Conservation (phyloP, 2,329 filamentous ascomycete species). For the Remersonia thermophila region DNA sequence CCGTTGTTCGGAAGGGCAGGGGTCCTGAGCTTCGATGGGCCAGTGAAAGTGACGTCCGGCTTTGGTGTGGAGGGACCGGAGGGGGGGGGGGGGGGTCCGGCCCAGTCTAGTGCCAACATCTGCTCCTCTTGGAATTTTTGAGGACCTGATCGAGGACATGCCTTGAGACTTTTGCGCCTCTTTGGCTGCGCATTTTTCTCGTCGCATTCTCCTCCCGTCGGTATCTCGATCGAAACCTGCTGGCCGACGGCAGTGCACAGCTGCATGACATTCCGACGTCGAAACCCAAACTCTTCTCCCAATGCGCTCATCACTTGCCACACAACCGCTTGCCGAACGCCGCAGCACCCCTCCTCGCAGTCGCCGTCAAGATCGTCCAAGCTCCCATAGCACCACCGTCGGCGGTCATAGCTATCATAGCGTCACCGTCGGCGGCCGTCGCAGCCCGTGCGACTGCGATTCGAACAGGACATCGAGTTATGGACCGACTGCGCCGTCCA, state of each 20-base stretch:
- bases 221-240: too few species aligned
- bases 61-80: too few species aligned
- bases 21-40: too few species aligned
- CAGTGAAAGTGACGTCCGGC: not conserved
- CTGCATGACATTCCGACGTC: not conserved
- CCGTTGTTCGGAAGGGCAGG: too few species aligned
- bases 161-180: conserved; percentile 1
- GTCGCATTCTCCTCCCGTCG: not conserved
- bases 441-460: too few species aligned
- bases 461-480: conserved; percentile 16
- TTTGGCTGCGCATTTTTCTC: conserved; percentile 5
- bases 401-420: too few species aligned
- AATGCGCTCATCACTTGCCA: conserved; percentile 16
- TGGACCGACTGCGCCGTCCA: conserved; percentile 21
- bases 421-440: too few species aligned
- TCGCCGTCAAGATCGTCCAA: conserved; percentile 10
- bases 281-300: conserved; percentile 5
- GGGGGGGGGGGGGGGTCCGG: too few species aligned
- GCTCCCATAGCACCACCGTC: too few species aligned
- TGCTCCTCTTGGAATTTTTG: conserved; percentile 12
- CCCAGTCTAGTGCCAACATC: too few species aligned
- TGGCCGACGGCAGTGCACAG: too few species aligned
- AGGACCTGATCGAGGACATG: not conserved
- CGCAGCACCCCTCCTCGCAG: conserved; percentile 15
- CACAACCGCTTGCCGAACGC: conserved; percentile 12